Evolutionary conservation across 495 filamentous ascomycete species (phyloP), one percentile per base, ranked within the genome.

Genomic region (Talaromyces proteolyticus): DNA sequence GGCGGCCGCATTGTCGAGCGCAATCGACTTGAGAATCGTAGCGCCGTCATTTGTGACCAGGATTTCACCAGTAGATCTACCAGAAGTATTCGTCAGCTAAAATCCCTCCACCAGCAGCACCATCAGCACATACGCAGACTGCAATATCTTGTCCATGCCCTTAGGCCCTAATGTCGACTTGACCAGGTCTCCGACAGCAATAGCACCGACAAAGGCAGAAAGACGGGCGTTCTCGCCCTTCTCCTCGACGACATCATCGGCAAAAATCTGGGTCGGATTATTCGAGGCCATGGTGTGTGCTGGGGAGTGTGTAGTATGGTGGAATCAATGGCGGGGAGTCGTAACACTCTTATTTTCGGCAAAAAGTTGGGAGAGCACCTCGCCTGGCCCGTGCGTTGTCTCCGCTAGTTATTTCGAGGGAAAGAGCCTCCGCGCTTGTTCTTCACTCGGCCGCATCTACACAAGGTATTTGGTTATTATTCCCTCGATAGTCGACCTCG

Each of bases 111-210:
- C 25, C 29, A 6, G 5, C 24, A 4, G 52, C 48, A 53, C 63
- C 50, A 59, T 53, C 14, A 11, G 21, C 53, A 76, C 81, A 38
- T 80, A 95, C 87, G 91, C 94, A 71, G 91, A 96, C 66, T 97
- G 93, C 66, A 97, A 72, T 67, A 98, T 98, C 77, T 98, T 97
- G 74, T 98, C 94, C 94, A 97, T 97, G 58, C 93, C 93, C 75
- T 97, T 96, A 2, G 93, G 94, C 11, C 93, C 93, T 12, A 98
- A 75, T 7, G 93, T 98, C 64, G 87, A 93, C 80, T 98, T 98
- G 20, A 98, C 93, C 58, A 95, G 66, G 64, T 97, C 94, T 40
- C 93, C 93, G 36, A 98, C 92, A 23, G 93, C 93, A 62, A 98
- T 97, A 58, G 94, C 93, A 63, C 92, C 92, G 42, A 97, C 92